Evolutionary conservation across 495 filamentous ascomycete species (phyloP), one percentile per base, ranked within the genome.

Genomic region (Cercophora newfieldiana): DNA sequence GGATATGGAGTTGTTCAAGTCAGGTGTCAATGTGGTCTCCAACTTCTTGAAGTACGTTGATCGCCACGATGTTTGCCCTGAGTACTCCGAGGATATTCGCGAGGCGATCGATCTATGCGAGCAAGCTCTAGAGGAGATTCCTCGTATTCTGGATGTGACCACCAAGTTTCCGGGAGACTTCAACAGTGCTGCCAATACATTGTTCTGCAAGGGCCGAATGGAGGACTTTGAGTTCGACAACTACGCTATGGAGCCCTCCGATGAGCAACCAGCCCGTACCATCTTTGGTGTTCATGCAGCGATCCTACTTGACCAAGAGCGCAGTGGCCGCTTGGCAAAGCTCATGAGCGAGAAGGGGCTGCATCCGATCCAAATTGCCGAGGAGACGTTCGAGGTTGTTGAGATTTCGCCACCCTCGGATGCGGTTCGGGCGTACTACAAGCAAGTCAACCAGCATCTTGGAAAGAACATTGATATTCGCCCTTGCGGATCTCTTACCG

Each of bases 1-100:
- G 30, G 69, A 75, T 26, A 30, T 54, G 24, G 47, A 19, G 1
- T 29, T 53, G 12, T 65, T 69, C 55, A 1, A 25, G 10, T 59
- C 54, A 19, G 76, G 74, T 19, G 76, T 77, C 29, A 68, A 75
- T 12, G 86, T 95, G 4, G 81, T 97, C 54, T 85, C 84, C 58
- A 97, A 95, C 75, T 97, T 97, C 75, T 85, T 96, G 64, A 93
- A 92, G 68, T 99, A 97, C 69, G 82, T 97, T 8, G 80, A 93
- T 14, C 84, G 85, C 63, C 94, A 97, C 70, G 82, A 90, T 37
- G 95, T 96, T 16, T 96, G 92, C 67, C 90, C 90, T 3, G 95
- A 99, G 68, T 89, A 93, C 73, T 78, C 70, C 0, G 80, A 82
- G 0, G 84, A 91, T 66, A 82, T 98, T 58, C 74, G 85, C 28